phyloP scores from a whole-genome alignment of 2,329 filamentous ascomycete genomes.

The Phialophora verrucosa region DNA sequence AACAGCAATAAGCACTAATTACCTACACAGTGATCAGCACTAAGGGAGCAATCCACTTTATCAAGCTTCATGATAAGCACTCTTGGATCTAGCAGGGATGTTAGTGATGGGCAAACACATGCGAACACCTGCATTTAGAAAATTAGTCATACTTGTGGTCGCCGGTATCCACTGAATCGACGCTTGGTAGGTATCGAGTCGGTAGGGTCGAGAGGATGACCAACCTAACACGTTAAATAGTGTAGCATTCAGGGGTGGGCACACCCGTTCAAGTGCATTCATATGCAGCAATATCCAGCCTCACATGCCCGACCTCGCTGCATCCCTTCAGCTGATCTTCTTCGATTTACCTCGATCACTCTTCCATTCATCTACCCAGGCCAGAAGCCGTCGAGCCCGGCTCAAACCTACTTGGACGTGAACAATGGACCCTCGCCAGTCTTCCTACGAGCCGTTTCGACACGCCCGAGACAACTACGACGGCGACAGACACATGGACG shows the following conservation, averaged over 20 bases:
- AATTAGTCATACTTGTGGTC: background rate
- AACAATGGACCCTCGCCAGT: constrained; percentile 9
- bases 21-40: background rate
- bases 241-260: background rate
- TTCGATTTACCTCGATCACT: constrained; percentile 1
- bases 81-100: background rate
- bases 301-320: constrained; percentile 2
- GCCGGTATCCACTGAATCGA: background rate
- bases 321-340: background rate
- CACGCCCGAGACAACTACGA: constrained; percentile 3
- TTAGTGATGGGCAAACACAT: background rate
- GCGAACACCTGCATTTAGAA: background rate
- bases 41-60: background rate
- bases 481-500: constrained; percentile 3
- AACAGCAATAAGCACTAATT: too few relatives aligned
- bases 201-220: background rate
- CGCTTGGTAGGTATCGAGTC: background rate
- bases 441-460: constrained; percentile 14
- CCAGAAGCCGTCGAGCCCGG: background rate
- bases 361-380: constrained; percentile 3
- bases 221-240: background rate
- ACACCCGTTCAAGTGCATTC: background rate
- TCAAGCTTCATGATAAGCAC: background rate
- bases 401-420: background rate
- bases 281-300: background rate